Percentiles rank a stretch among this genome's conserved stretches.
Evolutionary conservation across 1,284 basidiomycete genomes (phyloP).

Genomic region (Pisolithus thermaeus): DNA sequence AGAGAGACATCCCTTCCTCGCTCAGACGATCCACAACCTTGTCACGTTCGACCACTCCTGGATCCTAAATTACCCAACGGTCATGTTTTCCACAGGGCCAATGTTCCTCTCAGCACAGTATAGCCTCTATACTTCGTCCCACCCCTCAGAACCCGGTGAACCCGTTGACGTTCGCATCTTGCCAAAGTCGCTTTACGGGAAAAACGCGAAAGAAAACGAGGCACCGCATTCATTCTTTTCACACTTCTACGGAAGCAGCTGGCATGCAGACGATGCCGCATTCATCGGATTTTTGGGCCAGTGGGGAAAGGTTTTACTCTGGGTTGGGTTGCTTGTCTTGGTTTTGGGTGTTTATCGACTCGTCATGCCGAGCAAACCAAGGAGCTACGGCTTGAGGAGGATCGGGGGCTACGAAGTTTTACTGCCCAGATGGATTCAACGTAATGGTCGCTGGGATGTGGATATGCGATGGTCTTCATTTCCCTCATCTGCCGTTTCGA

Average conservation of each 20-base stretch:
- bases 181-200: conserved; percentile 93
- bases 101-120: conserved; percentile 91
- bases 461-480: conserved; percentile 58
- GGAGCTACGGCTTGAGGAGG: conserved; percentile 52
- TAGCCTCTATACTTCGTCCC: conserved; percentile 72
- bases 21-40: conserved; percentile 89
- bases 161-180: conserved; percentile 80
- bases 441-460: conserved; percentile 65
- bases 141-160: conserved; percentile 49
- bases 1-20: conserved; percentile 84
- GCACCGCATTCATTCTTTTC: conserved; percentile 91
- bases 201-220: conserved; percentile 83
- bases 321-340: conserved; percentile 69
- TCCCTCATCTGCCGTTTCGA: conserved; percentile 42
- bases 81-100: conserved; percentile 98
- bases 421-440: conserved; percentile 63
- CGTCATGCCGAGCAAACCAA: conserved; percentile 48
- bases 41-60: conserved; percentile 92
- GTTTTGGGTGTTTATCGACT: conserved; percentile 64
- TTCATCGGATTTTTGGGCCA: conserved; percentile 87
- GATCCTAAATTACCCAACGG: conserved; percentile 95
- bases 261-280: conserved; percentile 92
- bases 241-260: conserved; percentile 95
- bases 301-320: conserved; percentile 85
- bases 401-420: conserved; percentile 71